A percentile compares a stretch with the other conserved stretches of the same genome.
These are phyloP conservation scores for Leccinum uliginosum DNA, from an alignment of 768 basidiomycete species.

Conservation along the genomic window DNA sequence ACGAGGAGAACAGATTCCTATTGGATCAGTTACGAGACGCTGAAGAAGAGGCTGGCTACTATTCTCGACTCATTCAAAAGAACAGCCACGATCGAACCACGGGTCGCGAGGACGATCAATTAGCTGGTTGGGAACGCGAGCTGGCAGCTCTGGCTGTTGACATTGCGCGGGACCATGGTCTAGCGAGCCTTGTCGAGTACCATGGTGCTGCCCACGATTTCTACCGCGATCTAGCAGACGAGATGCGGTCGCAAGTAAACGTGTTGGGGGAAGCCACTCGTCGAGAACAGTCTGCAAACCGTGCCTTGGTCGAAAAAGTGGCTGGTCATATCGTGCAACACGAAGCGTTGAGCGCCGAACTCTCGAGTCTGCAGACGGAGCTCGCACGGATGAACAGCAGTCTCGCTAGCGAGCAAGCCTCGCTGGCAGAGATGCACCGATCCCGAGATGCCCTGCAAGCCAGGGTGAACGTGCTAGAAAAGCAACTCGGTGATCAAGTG, in stretches of 20 bases:
- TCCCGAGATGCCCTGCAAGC: conserved; percentile 25
- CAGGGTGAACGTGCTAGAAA: conserved; percentile 23
- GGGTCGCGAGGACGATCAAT: not conserved
- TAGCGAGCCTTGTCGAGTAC: conserved; percentile 12
- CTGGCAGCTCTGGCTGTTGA: conserved; percentile 16
- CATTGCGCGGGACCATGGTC: conserved; percentile 9
- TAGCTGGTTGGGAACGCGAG: conserved; percentile 16
- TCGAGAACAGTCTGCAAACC: conserved; percentile 17
- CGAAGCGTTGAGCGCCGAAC: conserved; percentile 38
- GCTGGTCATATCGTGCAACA: conserved; percentile 37
- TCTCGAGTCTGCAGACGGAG: conserved; percentile 40
- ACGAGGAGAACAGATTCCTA: conserved; percentile 49
- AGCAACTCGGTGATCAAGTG: conserved; percentile 29
- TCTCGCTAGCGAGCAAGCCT: conserved; percentile 22
- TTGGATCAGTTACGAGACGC: conserved; percentile 13
- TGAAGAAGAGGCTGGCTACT: conserved; percentile 16
- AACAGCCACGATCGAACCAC: not conserved
- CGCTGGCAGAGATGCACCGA: conserved; percentile 11
- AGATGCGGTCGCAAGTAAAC: conserved; percentile 25
- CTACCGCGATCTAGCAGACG: conserved; percentile 34
- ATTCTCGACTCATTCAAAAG: conserved; percentile 10
- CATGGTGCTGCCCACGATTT: conserved; percentile 29
- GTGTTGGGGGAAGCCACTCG: conserved; percentile 6
- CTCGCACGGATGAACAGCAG: conserved; percentile 21
- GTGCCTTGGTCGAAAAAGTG: conserved; percentile 33